Evolutionary conservation across 2,329 filamentous ascomycete species (phyloP), one percentile per base, ranked within the genome.

Genomic region (Alternaria arborescens): DNA sequence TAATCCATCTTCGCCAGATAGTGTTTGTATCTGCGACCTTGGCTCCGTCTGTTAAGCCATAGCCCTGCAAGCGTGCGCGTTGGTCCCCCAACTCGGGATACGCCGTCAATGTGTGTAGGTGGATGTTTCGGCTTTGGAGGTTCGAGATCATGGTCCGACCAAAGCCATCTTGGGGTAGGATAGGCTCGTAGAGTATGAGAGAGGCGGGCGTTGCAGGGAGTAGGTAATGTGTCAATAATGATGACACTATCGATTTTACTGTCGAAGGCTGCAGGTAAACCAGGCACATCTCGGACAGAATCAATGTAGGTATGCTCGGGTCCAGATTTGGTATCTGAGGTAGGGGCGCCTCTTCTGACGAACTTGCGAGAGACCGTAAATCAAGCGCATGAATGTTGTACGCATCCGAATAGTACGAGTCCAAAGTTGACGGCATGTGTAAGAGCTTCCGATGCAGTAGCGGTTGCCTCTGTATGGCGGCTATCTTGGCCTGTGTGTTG

Each of bases 271-370:
- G 84, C 1, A 99, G 86, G 73, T 99, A 99, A 76, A 95, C 92
- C 32, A 99, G 85, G 76, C 95, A 99, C 83, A 95, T 98, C 79
- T 99, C 95, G 0, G 94, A 98, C 7, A 99, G 84, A 24, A 99
- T 80, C 8, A 99, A 81, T 0, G 95, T 99, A 0, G 95, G 93
- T 0, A 92, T 70, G 24, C 74, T 87, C 71, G 68, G 79, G 73
- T 81, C 86, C 69, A 81, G 88, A 67, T 69, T 78, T 2, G 80
- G 80, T 10, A 84, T 65, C 47, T 60, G 64, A 44, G 61, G 70
- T 61, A 68, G 52, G 58, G 72, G 50, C 7, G 58, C 55, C 58
- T 72, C 58, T 0, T 68, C 46, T 28, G 69, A 57, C 16, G 55
- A 26, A 16, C 53, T 46, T 16, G 81, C 77, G 5, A 94, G 77